Evolutionary conservation across 208 protist genomes (phyloP).

Genomic region (Spongospora subterranea): DNA sequence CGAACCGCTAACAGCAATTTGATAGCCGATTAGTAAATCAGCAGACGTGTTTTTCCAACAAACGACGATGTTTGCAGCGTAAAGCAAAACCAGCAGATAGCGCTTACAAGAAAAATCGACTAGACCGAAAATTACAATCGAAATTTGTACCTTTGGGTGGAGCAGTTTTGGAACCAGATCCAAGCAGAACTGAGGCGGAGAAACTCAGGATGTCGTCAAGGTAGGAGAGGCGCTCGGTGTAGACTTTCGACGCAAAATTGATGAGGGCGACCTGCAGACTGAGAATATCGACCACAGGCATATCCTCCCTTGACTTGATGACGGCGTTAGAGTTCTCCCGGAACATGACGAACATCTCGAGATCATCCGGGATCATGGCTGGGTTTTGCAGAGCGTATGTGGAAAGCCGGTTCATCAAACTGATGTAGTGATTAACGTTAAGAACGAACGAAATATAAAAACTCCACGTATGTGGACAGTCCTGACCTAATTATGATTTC

Average conservation of each 20-base stretch:
- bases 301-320: constrained; percentile 68
- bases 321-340: constrained; percentile 68
- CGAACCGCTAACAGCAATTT: not conserved
- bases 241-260: constrained; percentile 76
- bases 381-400: not conserved
- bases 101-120: no score
- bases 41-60: constrained; percentile 53
- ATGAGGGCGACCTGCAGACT: constrained; percentile 75
- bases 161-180: not conserved
- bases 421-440: not conserved
- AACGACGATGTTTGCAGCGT: not conserved
- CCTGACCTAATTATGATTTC: constrained; percentile 24
- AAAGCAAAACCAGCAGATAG: not conserved
- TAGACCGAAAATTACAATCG: not conserved
- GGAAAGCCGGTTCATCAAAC: constrained; percentile 40
- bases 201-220: constrained; percentile 73
- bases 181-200: constrained; percentile 57
- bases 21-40: not conserved
- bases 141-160: not conserved
- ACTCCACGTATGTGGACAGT: not conserved
- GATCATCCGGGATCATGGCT: constrained; percentile 63
- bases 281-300: constrained; percentile 72
- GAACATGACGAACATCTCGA: constrained; percentile 78
- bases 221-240: constrained; percentile 74
- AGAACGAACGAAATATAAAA: not conserved